Conservation (phyloP, 306 rosid species). For the Medicago ruthenica region DNA sequence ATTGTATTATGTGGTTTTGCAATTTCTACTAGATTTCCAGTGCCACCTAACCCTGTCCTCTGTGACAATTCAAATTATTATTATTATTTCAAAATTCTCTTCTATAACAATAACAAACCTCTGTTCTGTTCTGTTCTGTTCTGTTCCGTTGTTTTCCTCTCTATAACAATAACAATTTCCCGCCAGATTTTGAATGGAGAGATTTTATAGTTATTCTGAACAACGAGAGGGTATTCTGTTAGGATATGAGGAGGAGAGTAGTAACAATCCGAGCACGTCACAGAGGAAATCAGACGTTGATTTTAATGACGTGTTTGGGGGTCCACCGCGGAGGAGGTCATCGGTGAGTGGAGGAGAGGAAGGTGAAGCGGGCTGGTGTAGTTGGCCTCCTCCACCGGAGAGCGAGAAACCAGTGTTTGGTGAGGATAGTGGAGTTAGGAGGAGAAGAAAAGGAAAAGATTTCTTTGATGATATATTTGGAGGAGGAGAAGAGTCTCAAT, state of each 20-base stretch:
- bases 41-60: background rate
- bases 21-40: constrained; percentile 31
- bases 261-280: constrained; percentile 45
- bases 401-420: constrained; percentile 86
- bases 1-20: constrained; percentile 59
- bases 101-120: no score
- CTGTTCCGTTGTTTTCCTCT: background rate
- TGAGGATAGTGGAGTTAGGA: constrained; percentile 51
- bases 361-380: constrained; percentile 31
- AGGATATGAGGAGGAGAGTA: constrained; percentile 40
- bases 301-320: constrained; percentile 87
- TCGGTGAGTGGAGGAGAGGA: constrained; percentile 35
- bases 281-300: constrained; percentile 64
- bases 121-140: background rate
- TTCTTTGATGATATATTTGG: constrained; percentile 89
- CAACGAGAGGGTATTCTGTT: constrained; percentile 61
- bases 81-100: background rate
- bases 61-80: background rate
- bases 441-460: constrained; percentile 55
- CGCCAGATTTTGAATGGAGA: constrained; percentile 70
- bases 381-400: constrained; percentile 44
- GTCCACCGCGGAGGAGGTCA: constrained; percentile 75
- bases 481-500: constrained; percentile 55
- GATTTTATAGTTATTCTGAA: constrained; percentile 41
- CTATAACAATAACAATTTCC: constrained; percentile 26